Conservation (phyloP, 176 grass and related monocot genomes). For the Themeda triandra region DNA sequence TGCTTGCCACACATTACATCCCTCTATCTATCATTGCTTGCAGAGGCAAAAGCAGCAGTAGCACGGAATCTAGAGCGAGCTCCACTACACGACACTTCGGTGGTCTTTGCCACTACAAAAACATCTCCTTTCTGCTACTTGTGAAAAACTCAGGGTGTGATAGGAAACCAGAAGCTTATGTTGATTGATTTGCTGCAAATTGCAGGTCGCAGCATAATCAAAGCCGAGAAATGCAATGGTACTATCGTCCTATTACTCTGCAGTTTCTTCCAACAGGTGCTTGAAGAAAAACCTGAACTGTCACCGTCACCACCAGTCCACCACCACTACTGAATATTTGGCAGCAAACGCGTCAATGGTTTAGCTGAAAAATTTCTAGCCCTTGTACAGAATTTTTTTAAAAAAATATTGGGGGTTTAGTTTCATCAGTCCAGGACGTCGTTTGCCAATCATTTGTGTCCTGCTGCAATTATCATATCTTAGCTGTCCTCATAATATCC, state of each 20-base stretch:
- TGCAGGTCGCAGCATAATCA: neutral
- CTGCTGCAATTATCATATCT: neutral
- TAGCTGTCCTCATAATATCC: slow-evolving; percentile 8
- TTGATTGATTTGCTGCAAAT: neutral
- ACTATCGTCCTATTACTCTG: neutral
- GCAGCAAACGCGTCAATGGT: neutral
- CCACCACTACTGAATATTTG: neutral
- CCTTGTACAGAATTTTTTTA: neutral
- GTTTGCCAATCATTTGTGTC: neutral
- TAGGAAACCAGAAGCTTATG: neutral
- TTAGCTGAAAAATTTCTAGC: neutral
- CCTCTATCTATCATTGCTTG: slow-evolving; percentile 11
- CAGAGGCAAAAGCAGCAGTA: slow-evolving; percentile 28
- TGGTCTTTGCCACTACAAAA: slow-evolving; percentile 22
- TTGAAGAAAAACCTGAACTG: neutral
- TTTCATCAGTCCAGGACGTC: neutral
- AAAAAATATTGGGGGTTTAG: neutral
- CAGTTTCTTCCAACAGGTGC: neutral
- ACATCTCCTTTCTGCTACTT: neutral
- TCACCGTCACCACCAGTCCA: neutral
- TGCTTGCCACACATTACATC: neutral
- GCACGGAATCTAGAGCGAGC: slow-evolving; percentile 29
- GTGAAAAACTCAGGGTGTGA: neutral
- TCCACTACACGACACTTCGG: slow-evolving; percentile 18
- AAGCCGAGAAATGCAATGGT: neutral